Evolutionary conservation across 2,329 filamentous ascomycete species (phyloP), one percentile per base, ranked within the genome.

Genomic region (Neocatenulostroma microsporum): DNA sequence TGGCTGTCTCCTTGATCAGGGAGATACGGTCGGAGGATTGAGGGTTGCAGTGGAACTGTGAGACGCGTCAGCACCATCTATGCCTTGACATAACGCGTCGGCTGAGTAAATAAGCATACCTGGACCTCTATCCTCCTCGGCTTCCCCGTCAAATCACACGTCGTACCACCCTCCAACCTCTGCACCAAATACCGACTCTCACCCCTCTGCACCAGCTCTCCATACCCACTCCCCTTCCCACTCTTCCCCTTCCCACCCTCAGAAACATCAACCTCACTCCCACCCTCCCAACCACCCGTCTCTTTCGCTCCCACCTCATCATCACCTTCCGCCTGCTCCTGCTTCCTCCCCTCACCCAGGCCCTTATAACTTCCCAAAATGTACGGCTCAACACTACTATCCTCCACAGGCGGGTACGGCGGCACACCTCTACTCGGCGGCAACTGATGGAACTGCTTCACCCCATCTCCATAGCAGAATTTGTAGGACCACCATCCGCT

Each of bases 401-500:
- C 88, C 51, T 84, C 80, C 30, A 80, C 72, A 0, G 88, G 88
- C 17, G 84, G 81, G 47, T 76, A 80, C 19, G 68, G 62, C 2
- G 76, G 74, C 9, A 82, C 75, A 3, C 80, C 79, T 41, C 79
- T 78, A 29, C 76, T 72, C 2, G 78, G 77, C 1, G 85, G 75
- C 41, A 89, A 66, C 29, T 86, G 85, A 59, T 95, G 88, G 62
- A 93, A 95, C 62, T 95, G 88, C 53, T 84, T 82, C 44, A 95
- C 80, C 45, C 89, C 78, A 44, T 80, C 74, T 56, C 84, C 84
- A 63, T 94, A 91, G 69, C 88, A 95, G 61, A 94, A 94, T 50
- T 81, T 83, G 63, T 95, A 95, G 55, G 83, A 91, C 88, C 88
- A 95, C 88, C 88, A 95, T 0, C 88, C 88, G 1, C 79, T 83